Conservation (phyloP, 768 basidiomycete species). For the Boletus rubroflammeus region DNA sequence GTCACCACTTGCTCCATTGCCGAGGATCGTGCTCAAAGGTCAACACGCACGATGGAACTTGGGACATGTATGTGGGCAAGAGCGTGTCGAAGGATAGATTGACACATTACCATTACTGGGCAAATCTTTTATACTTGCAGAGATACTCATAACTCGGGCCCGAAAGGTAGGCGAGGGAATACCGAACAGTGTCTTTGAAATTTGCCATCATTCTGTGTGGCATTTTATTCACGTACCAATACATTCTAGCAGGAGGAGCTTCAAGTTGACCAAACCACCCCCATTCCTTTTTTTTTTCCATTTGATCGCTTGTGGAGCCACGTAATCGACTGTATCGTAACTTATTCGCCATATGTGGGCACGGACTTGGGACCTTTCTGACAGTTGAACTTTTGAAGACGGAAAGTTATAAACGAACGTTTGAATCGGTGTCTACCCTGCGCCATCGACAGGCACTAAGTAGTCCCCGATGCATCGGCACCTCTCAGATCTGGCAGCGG, state of each 20-base stretch:
- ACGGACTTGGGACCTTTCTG: too few species aligned
- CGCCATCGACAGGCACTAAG: background rate
- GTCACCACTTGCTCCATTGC: conserved; percentile 19
- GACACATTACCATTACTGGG: background rate
- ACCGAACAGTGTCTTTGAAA: background rate
- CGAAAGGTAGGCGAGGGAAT: background rate
- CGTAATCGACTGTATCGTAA: conserved; percentile 7
- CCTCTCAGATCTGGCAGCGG: background rate
- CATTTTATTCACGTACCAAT: conserved; percentile 3
- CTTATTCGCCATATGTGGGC: background rate
- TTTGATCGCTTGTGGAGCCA: conserved; percentile 6
- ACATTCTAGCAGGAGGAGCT: background rate
- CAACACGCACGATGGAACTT: conserved; percentile 13
- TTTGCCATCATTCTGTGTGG: background rate
- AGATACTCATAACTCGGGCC: background rate
- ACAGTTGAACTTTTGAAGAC: background rate
- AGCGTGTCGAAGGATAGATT: conserved; percentile 1
- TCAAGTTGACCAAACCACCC: background rate
- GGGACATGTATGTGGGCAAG: conserved; percentile 16
- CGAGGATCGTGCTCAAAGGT: conserved; percentile 23
- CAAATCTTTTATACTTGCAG: conserved; percentile 6
- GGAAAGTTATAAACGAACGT: background rate
- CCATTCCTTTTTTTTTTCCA: background rate
- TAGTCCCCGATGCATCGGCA: background rate
- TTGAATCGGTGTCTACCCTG: background rate